Evolutionary conservation across 2,329 filamentous ascomycete genomes (phyloP), one percentile per base, ranked within the genome.

Genomic region (Microsporum ferrugineum): DNA sequence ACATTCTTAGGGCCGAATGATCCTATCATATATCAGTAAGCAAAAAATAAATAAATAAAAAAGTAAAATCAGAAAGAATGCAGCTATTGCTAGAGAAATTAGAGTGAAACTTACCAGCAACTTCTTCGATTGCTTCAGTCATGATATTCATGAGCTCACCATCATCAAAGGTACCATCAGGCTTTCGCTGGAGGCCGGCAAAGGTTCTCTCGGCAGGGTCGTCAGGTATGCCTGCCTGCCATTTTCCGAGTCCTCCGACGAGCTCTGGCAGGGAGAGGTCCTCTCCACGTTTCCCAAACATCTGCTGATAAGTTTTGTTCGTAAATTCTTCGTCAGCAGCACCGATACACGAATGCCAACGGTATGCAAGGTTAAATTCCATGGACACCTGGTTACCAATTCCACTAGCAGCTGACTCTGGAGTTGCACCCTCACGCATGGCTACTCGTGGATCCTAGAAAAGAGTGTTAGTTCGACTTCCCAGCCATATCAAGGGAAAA

Each of bases 251-350:
- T 2, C 80, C 82, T 58, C 68, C 75, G 5, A 85, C 57, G 14
- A 68, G 64, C 14, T 68, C 67, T 29, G 59, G 60, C 17, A 64
- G 62, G 6, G 63, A 60, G 10, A 67, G 34, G 12, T 68, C 60
- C 34, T 67, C 63, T 6, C 62, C 61, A 3, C 56, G 14, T 58
- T 68, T 68, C 2, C 63, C 63, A 17, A 67, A 66, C 14, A 65
- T 23, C 7, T 63, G 70, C 0, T 72, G 69, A 67, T 85, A 87
- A 64, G 85, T 81, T 3, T 84, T 79, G 64, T 88, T 78, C 14
- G 88, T 84, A 87, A 87, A 91, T 62, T 82, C 78, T 65, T 89
- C 88, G 67, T 91, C 88, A 64, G 82, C 83, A 58, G 82, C 79
- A 3, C 77, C 78, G 65, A 90, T 85, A 66, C 84, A 85, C 2